phyloP scores from a whole-genome alignment of 202 grass and related monocot species.

The Saccharum hybrid region DNA sequence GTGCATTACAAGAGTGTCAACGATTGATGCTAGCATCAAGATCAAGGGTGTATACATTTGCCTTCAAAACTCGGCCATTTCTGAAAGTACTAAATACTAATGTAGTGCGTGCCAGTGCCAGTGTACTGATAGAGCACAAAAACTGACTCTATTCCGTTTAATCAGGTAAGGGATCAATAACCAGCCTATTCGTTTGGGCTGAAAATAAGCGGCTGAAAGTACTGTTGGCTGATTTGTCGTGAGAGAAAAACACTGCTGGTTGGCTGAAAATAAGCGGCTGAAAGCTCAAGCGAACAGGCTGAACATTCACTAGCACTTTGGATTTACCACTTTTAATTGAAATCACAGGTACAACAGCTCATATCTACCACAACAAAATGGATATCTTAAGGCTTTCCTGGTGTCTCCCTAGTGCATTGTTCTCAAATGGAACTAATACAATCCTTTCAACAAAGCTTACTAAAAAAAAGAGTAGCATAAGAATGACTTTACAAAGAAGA shows the following conservation, averaged over 20 bases:
- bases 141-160: background rate
- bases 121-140: background rate
- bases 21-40: background rate
- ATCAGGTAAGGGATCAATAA: background rate
- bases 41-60: background rate
- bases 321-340: background rate
- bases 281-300: too few relatives aligned
- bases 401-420: background rate
- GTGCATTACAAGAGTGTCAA: too few relatives aligned
- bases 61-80: background rate
- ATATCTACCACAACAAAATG: background rate
- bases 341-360: slow-evolving; percentile 7
- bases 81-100: background rate
- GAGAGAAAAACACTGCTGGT: too few relatives aligned
- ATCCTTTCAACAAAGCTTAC: slow-evolving; percentile 31
- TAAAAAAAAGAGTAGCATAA: slow-evolving; percentile 6
- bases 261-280: too few relatives aligned
- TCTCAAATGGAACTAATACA: slow-evolving; percentile 39
- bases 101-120: background rate
- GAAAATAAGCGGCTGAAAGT: too few relatives aligned
- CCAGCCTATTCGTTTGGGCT: too few relatives aligned
- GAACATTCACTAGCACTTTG: background rate
- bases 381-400: slow-evolving; percentile 6
- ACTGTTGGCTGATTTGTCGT: too few relatives aligned
- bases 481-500: slow-evolving; percentile 45